These are phyloP conservation scores for Phallus indusiatus DNA, from an alignment of 768 basidiomycete genomes.

Conservation along the genomic window DNA sequence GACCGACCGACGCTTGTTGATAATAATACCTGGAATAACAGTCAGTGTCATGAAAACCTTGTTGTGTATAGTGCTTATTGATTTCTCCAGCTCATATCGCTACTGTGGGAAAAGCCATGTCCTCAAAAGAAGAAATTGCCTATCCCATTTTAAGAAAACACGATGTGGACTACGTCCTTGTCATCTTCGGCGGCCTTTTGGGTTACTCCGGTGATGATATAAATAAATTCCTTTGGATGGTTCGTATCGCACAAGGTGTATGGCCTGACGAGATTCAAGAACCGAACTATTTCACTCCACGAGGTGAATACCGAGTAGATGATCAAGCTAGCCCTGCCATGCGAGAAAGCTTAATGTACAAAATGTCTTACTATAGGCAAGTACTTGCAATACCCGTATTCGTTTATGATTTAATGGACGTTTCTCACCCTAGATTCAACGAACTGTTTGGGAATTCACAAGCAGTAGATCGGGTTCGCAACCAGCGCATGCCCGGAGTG, in stretches of 20 bases:
- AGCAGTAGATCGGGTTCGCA: constrained; percentile 79
- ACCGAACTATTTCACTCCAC: constrained; percentile 82
- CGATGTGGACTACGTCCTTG: constrained; percentile 92
- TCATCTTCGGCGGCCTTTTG: constrained; percentile 94
- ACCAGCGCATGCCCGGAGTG: constrained; percentile 66
- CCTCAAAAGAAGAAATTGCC: constrained; percentile 84
- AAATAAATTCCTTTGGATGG: constrained; percentile 99
- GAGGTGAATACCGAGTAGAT: constrained; percentile 92
- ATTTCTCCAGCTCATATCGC: constrained; percentile 76
- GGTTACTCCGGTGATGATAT: constrained; percentile 99
- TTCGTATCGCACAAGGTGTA: constrained; percentile 87
- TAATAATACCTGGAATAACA: constrained; percentile 99
- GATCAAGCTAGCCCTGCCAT: constrained; percentile 76
- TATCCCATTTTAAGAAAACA: constrained; percentile 97
- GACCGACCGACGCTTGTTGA: constrained; percentile 94
- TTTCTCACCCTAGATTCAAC: constrained; percentile 47
- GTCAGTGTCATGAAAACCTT: constrained; percentile 37
- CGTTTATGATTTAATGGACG: neutral
- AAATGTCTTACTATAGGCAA: constrained; percentile 94
- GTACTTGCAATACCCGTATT: constrained; percentile 15
- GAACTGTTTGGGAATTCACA: constrained; percentile 77
- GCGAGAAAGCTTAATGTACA: constrained; percentile 98
- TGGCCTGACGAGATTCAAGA: constrained; percentile 99
- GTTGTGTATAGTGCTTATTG: neutral
- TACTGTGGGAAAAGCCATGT: constrained; percentile 98